Base-by-base conservation (phyloP, 192 early-diverging fungal species). In the Coemansia sp. region DNA sequence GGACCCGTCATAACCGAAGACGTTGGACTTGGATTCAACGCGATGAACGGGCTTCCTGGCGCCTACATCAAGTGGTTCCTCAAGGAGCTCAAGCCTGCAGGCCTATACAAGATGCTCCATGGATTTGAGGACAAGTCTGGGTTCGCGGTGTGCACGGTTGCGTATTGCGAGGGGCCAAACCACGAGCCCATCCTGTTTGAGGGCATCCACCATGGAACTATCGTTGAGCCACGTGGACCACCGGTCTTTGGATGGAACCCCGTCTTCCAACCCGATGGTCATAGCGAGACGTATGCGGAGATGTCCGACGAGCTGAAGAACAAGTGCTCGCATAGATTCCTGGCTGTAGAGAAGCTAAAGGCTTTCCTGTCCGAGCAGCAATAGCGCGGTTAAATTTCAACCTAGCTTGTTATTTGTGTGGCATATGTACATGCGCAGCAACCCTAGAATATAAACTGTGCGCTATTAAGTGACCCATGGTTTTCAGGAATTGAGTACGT, bases 31-130 rank as follows among this genome's bases (percentile, higher is more conserved):
- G 94, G 94, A 72, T 99, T 98, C 85, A 94, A 93, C 67, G 94
- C 95, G 7, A 83, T 99, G 78, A 92, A 95, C 64, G 92, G 92
- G 8, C 88, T 98, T 42, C 95, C 96, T 14, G 96, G 96, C 6
- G 93, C 96, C 1, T 79, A 77, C 72, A 91, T 95, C 67, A 99
- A 99, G 79, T 98, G 96, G 95, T 99, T 99, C 74, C 75, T 96
- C 53, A 85, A 92, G 53, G 84, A 86, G 40, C 68, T 98, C 40
- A 91, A 92, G 42, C 91, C 90, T 36, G 88, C 90, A 31, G 86
- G 84, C 0, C 73, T 99, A 59, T 89, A 94, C 72, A 88, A 85
- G 63, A 91, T 97, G 89, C 84, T 98, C 17, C 76, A 35, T 10
- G 95, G 94, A 7, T 99, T 95, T 77, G 90, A 93, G 7, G 95